These are phyloP conservation scores for Podochytrium sp. DNA, from an alignment of 192 early-diverging fungal genomes.

Conservation along the genomic window DNA sequence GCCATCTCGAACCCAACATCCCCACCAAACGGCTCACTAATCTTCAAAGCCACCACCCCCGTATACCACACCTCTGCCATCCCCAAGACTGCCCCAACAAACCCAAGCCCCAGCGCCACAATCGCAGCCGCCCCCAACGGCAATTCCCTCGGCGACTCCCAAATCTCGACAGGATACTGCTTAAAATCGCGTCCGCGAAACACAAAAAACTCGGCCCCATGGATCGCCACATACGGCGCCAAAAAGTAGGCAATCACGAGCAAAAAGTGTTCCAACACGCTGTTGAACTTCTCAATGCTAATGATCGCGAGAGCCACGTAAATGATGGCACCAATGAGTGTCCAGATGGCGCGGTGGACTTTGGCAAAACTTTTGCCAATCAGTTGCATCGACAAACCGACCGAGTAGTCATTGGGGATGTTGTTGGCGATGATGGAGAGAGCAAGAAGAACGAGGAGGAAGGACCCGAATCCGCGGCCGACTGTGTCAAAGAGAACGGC, in stretches of 20 bases:
- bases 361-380: slow-evolving; percentile 27
- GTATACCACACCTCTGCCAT: slow-evolving; percentile 44
- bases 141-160: slow-evolving; percentile 30
- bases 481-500: slow-evolving; percentile 26
- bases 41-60: slow-evolving; percentile 2
- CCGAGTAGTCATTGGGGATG: slow-evolving; percentile 46
- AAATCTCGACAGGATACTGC: slow-evolving; percentile 6
- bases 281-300: slow-evolving; percentile 31
- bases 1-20: slow-evolving; percentile 36
- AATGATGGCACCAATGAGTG: slow-evolving; percentile 35
- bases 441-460: slow-evolving; percentile 37
- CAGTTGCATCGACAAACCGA: slow-evolving; percentile 41
- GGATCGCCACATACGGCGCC: slow-evolving; percentile 34
- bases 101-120: slow-evolving; percentile 25
- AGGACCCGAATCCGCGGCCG: slow-evolving; percentile 39
- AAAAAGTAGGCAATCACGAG: slow-evolving; percentile 40
- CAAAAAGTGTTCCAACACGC: slow-evolving; percentile 37
- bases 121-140: slow-evolving; percentile 34
- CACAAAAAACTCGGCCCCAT: slow-evolving; percentile 23
- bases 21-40: slow-evolving; percentile 23
- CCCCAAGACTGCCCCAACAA: slow-evolving; percentile 36
- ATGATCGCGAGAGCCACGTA: slow-evolving; percentile 34
- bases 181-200: slow-evolving; percentile 4
- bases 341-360: slow-evolving; percentile 29
- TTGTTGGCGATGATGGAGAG: slow-evolving; percentile 42